Conservation (phyloP, 352 stramenopile species). For the Saprolegnia parasitica region DNA sequence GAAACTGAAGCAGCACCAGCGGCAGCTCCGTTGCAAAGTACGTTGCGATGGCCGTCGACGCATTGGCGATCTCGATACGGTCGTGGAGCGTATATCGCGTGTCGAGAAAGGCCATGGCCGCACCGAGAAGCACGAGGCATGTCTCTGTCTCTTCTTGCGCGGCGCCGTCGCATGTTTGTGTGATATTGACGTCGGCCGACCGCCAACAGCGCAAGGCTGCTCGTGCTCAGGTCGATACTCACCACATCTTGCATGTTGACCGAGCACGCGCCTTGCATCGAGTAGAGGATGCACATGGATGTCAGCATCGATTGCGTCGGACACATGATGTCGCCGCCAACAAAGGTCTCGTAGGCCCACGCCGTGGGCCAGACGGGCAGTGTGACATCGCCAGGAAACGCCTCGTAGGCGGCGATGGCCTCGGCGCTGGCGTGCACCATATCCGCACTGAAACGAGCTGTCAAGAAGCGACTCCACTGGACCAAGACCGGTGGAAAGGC, state of each 20-base stretch:
- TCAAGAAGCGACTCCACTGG: background rate
- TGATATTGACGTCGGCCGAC: too few relatives aligned
- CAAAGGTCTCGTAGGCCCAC: too few relatives aligned
- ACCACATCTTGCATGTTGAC: background rate
- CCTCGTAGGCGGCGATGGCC: background rate
- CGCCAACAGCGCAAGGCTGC: too few relatives aligned
- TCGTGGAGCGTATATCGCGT: too few relatives aligned
- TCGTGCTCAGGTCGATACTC: too few relatives aligned
- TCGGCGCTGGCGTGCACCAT: background rate
- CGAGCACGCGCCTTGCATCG: background rate
- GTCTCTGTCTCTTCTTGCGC: too few relatives aligned
- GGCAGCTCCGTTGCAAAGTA: too few relatives aligned
- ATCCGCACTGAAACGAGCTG: background rate
- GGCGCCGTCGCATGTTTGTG: too few relatives aligned
- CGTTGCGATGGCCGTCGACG: too few relatives aligned
- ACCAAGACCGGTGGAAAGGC: background rate
- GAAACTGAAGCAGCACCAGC: background rate
- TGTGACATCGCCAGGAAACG: background rate
- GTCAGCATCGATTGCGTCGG: background rate
- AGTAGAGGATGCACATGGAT: background rate
- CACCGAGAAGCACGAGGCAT: too few relatives aligned
- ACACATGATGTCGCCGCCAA: conserved; percentile 15
- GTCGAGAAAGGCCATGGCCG: too few relatives aligned
- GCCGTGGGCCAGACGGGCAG: background rate
- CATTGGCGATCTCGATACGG: too few relatives aligned